Base-by-base conservation (phyloP, 1,284 basidiomycete genomes). In the Rhodotorula glutinis region DNA sequence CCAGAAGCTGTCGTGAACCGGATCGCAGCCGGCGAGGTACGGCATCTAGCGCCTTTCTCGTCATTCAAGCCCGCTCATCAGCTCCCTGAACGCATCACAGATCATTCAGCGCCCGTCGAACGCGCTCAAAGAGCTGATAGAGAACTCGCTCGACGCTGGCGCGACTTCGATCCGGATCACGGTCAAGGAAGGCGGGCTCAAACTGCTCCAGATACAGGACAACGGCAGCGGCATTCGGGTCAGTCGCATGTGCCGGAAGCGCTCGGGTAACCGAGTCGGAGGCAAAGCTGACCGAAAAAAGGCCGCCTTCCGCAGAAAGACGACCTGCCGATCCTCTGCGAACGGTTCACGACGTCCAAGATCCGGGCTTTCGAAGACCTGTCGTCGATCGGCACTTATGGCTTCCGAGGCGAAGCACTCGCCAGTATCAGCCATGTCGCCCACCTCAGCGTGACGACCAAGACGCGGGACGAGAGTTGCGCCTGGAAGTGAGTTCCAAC, bases 401-500 rank as follows among this genome's bases (percentile, higher is more conserved):
- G 96, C 1, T 99, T 99, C 78, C 86, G 96, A 63, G 96, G 96
- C 41, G 96, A 99, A 79, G 96, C 96, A 0, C 82, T 98, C 29
- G 96, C 96, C 0, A 96, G 92, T 47, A 93, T 99, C 68, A 95
- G 92, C 40, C 93, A 96, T 79, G 92, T 97, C 59, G 88, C 93
- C 2, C 89, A 90, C 76, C 83, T 98, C 69, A 86, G 87, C 25
- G 90, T 98, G 14, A 81, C 91, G 19, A 96, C 92, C 8, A 98
- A 98, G 81, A 92, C 90, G 0, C 87, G 85, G 74, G 75, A 81
- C 0, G 91, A 92, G 59, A 38, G 56, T 5, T 91, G 89, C 77
- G 93, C 91, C 9, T 97, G 90, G 90, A 95, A 88, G 92, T 95
- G 77, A 77, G 86, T 80, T 72, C 17, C n/a, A n/a, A 46, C 5